phyloP scores from a whole-genome alignment of 2,329 filamentous ascomycete species.

The Pseudophaeomoniella oleicola region DNA sequence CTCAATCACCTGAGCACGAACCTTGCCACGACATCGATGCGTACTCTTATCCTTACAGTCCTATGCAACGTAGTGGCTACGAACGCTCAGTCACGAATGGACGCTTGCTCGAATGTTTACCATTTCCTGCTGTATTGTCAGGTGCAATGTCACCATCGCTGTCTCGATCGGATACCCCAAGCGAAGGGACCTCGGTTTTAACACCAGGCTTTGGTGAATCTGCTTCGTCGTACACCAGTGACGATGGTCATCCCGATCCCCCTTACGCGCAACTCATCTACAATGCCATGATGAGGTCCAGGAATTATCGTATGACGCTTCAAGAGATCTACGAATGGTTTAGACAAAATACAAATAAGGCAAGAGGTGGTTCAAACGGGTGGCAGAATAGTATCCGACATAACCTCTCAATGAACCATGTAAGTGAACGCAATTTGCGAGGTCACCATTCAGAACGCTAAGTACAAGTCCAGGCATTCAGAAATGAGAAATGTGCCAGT shows the following conservation, averaged over 20 bases:
- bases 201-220: too few species aligned
- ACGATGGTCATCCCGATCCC: conserved; percentile 30
- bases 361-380: conserved; percentile 48
- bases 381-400: conserved; percentile 96
- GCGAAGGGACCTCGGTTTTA: not conserved
- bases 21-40: too few species aligned
- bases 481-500: conserved; percentile 15
- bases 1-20: too few species aligned
- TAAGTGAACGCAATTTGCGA: conserved; percentile 25
- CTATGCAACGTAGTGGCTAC: too few species aligned
- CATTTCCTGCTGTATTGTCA: too few species aligned
- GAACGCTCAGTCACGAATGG: too few species aligned
- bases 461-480: conserved; percentile 19
- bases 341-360: conserved; percentile 62
- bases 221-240: too few species aligned
- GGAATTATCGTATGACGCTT: conserved; percentile 57
- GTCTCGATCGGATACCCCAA: conserved; percentile 4
- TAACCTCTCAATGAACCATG: conserved; percentile 89
- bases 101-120: too few species aligned
- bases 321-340: conserved; percentile 91
- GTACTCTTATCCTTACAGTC: too few species aligned
- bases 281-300: conserved; percentile 54
- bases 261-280: conserved; percentile 78
- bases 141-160: conserved; percentile 1
- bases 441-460: too few species aligned